phyloP scores from a whole-genome alignment of 441 rosid genomes.

The Pelargonium fulgidum region DNA sequence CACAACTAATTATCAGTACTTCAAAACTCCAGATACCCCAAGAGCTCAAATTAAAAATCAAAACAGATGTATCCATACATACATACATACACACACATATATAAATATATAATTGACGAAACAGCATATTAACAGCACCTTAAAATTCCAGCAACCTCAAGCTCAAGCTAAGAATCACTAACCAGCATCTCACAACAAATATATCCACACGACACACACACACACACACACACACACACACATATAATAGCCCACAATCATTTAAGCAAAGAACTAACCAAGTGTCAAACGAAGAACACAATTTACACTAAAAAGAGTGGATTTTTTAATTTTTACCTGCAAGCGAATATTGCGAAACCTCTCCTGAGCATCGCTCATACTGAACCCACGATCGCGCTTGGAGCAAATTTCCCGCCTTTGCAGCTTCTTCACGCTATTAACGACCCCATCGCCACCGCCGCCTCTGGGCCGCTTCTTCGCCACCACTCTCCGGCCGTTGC shows the following conservation, averaged over 20 bases:
- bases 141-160: neutral
- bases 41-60: too few relatives aligned
- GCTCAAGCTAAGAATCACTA: neutral
- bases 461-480: constrained; percentile 44
- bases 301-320: too few relatives aligned
- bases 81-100: too few relatives aligned
- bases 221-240: neutral
- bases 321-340: constrained; percentile 22
- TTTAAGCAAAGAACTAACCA: neutral
- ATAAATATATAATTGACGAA: too few relatives aligned
- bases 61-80: too few relatives aligned
- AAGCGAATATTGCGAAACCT: constrained; percentile 72
- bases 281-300: constrained; percentile 12
- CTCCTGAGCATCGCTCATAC: constrained; percentile 61
- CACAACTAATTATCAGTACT: too few relatives aligned
- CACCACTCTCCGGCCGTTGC: constrained; percentile 46
- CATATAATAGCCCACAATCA: neutral
- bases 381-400: constrained; percentile 51
- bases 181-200: neutral
- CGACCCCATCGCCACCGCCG: constrained; percentile 38
- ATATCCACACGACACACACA: too few relatives aligned
- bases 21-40: too few relatives aligned
- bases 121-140: too few relatives aligned
- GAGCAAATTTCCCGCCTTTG: constrained; percentile 74
- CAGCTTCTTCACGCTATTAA: constrained; percentile 69